A percentile compares a stretch with the other conserved stretches of the same genome.
phyloP scores from a whole-genome alignment of 805 yeast genomes.

The Yamadazyma kitorensis region DNA sequence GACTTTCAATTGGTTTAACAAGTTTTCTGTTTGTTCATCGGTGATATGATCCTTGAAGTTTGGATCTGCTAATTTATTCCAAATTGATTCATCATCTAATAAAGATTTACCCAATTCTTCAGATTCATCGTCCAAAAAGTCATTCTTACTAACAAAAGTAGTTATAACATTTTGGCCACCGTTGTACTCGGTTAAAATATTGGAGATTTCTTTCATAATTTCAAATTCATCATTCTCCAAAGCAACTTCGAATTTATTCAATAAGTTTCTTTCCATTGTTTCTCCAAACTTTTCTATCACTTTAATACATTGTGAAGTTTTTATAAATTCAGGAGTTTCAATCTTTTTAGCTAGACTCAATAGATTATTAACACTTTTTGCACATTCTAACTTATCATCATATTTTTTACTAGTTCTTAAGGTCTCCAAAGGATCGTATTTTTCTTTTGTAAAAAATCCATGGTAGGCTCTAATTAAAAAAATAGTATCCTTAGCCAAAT shows the following conservation, averaged over 20 bases:
- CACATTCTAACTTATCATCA: constrained; percentile 63
- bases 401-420: constrained; percentile 47
- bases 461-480: constrained; percentile 75
- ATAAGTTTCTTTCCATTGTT: constrained; percentile 65
- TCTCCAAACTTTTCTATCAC: constrained; percentile 72
- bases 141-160: constrained; percentile 77
- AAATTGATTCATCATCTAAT: constrained; percentile 44
- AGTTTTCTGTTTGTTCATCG: constrained; percentile 49
- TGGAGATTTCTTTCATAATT: constrained; percentile 75
- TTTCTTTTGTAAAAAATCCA: constrained; percentile 61
- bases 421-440: constrained; percentile 53
- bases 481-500: constrained; percentile 68
- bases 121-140: constrained; percentile 51
- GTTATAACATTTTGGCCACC: constrained; percentile 82
- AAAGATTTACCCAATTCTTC: constrained; percentile 17
- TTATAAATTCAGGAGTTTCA: constrained; percentile 50
- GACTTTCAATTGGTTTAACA: constrained; percentile 52
- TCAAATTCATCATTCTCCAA: constrained; percentile 64
- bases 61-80: constrained; percentile 64
- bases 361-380: constrained; percentile 64
- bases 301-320: constrained; percentile 32
- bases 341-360: constrained; percentile 64
- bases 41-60: constrained; percentile 44
- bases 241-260: constrained; percentile 71
- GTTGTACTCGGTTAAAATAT: constrained; percentile 72